phyloP scores from a whole-genome alignment of 1,284 basidiomycete species.

The Porogramme epimiltina region DNA sequence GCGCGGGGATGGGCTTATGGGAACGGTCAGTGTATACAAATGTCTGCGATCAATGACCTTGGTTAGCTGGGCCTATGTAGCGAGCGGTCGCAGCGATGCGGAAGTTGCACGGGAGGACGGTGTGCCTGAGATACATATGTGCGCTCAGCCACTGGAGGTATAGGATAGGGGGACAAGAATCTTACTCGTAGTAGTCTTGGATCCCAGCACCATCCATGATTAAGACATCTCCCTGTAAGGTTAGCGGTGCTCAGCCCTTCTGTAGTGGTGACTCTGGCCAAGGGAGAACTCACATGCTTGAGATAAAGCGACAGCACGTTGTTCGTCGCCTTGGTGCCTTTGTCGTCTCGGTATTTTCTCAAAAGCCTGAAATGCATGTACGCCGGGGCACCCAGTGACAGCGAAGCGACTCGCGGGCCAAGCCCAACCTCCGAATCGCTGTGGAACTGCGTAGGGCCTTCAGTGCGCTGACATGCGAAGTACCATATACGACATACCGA shows the following conservation, averaged over 20 bases:
- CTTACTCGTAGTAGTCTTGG: slow-evolving; percentile 72
- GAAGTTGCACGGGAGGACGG: slow-evolving; percentile 52
- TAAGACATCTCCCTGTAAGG: slow-evolving; percentile 65
- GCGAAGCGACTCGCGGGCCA: slow-evolving; percentile 69
- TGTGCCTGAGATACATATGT: slow-evolving; percentile 42
- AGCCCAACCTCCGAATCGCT: slow-evolving; percentile 74
- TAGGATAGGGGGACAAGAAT: too few relatives aligned
- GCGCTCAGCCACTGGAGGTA: too few relatives aligned
- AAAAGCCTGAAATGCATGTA: slow-evolving; percentile 71
- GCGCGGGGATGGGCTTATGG: too few relatives aligned
- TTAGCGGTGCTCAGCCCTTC: too few relatives aligned
- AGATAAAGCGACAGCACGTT: slow-evolving; percentile 57
- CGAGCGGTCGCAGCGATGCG: slow-evolving; percentile 57
- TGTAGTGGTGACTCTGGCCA: too few relatives aligned
- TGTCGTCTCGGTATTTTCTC: slow-evolving; percentile 36
- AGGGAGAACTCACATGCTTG: slow-evolving; percentile 57
- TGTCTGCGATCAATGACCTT: too few relatives aligned
- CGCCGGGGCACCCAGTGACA: slow-evolving; percentile 72
- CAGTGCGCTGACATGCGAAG: background rate
- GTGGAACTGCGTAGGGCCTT: slow-evolving; percentile 57
- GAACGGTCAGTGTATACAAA: too few relatives aligned
- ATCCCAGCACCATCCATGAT: slow-evolving; percentile 73
- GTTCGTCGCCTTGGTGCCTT: slow-evolving; percentile 33
- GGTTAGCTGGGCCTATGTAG: slow-evolving; percentile 36
- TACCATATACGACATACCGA: slow-evolving; percentile 46